phyloP scores from a whole-genome alignment of 2,329 filamentous ascomycete genomes.

The Lojkania enalia region DNA sequence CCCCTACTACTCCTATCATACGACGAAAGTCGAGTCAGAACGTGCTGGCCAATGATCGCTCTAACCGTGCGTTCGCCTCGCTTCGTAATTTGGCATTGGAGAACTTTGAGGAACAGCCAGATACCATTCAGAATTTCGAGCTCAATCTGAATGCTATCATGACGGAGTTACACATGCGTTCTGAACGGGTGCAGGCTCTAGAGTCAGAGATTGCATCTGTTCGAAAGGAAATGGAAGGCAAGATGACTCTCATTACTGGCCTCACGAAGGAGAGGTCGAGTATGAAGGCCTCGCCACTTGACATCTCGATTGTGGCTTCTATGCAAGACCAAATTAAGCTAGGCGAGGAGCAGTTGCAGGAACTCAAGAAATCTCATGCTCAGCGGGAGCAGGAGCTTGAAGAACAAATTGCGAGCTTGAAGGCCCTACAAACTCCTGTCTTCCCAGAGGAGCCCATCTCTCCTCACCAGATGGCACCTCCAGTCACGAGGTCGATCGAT shows the following conservation, averaged over 20 bases:
- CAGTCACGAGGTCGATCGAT: conserved; percentile 9
- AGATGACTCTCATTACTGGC: conserved; percentile 93
- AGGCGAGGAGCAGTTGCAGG: conserved; percentile 76
- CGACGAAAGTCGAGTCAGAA: conserved; percentile 92
- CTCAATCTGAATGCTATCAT: conserved; percentile 88
- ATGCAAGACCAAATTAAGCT: conserved; percentile 87
- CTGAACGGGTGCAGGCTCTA: conserved; percentile 86
- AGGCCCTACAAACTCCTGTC: conserved; percentile 50
- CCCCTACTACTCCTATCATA: conserved; percentile 74
- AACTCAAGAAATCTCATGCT: conserved; percentile 73
- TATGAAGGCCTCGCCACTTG: conserved; percentile 80
- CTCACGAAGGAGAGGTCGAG: conserved; percentile 91
- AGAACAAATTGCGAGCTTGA: conserved; percentile 70
- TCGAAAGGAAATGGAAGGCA: conserved; percentile 95
- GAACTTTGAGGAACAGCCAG: conserved; percentile 79
- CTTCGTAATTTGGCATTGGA: conserved; percentile 86
- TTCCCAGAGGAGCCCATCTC: conserved; percentile 22
- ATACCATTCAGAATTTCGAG: conserved; percentile 90
- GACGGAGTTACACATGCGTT: conserved; percentile 84
- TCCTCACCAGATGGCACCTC: conserved; percentile 15
- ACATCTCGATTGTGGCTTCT: conserved; percentile 86
- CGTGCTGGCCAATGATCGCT: conserved; percentile 82
- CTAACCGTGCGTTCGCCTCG: conserved; percentile 86
- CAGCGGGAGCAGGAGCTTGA: conserved; percentile 74
- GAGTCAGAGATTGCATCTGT: conserved; percentile 81